These are phyloP conservation scores for Chaetoscypha palmicola DNA, from an alignment of 2,329 filamentous ascomycete species.

Conservation along the genomic window DNA sequence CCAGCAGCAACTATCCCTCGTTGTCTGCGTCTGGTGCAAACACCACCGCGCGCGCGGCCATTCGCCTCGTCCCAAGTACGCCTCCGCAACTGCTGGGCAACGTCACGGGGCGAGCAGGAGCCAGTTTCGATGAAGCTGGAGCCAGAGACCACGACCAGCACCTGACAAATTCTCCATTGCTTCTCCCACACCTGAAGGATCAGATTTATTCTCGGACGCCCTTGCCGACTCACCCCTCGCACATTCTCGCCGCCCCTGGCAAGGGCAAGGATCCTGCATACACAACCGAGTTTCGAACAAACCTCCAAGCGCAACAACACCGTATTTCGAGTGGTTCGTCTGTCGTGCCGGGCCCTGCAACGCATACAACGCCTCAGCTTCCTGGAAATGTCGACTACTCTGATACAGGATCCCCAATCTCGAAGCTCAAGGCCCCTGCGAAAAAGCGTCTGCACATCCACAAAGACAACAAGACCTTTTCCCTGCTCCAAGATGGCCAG, in stretches of 20 bases:
- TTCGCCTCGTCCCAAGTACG: slow-evolving; percentile 18
- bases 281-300: slow-evolving; percentile 25
- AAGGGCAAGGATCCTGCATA: slow-evolving; percentile 18
- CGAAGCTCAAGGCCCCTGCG: slow-evolving; percentile 20
- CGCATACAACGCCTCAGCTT: slow-evolving; percentile 21
- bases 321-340: slow-evolving; percentile 21
- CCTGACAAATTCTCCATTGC: background rate
- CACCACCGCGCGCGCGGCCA: slow-evolving; percentile 8
- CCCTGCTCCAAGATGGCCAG: slow-evolving; percentile 23
- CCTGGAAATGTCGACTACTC: slow-evolving; percentile 20
- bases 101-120: background rate
- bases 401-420: slow-evolving; percentile 25
- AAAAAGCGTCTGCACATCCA: slow-evolving; percentile 28
- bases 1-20: background rate
- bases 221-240: slow-evolving; percentile 29
- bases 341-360: slow-evolving; percentile 22
- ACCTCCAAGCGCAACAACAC: slow-evolving; percentile 17
- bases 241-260: slow-evolving; percentile 26
- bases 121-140: background rate
- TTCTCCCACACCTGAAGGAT: slow-evolving; percentile 6
- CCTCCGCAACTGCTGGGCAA: slow-evolving; percentile 15
- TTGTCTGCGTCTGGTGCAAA: background rate
- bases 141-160: slow-evolving; percentile 3
- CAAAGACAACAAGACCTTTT: slow-evolving; percentile 30
- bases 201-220: slow-evolving; percentile 29